Percentiles rank a stretch among this genome's conserved stretches.
Conservation (phyloP, 345 rosid species). For the Acer yangbiense region DNA sequence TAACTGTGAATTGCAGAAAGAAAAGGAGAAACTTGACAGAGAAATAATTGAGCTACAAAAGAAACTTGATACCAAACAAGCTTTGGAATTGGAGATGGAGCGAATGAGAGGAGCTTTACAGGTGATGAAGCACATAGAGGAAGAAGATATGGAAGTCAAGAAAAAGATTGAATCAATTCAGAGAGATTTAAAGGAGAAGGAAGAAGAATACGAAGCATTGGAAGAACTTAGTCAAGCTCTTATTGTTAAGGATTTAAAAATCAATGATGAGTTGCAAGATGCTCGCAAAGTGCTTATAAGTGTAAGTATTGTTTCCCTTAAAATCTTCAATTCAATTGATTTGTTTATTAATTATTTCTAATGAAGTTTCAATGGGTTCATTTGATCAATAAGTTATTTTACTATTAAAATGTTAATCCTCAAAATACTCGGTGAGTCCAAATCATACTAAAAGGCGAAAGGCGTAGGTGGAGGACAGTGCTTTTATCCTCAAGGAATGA, state of each 20-base stretch:
- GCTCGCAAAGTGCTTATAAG: constrained; percentile 71
- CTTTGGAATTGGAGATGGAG: constrained; percentile 76
- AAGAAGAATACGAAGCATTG: constrained; percentile 46
- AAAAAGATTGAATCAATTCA: constrained; percentile 43
- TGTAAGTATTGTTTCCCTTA: constrained; percentile 30
- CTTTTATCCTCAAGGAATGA: not conserved
- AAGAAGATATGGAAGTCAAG: constrained; percentile 42
- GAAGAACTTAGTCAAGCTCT: constrained; percentile 51
- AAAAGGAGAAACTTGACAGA: constrained; percentile 55
- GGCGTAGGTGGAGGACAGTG: not conserved
- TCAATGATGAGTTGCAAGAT: constrained; percentile 62
- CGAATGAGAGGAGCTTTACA: constrained; percentile 57
- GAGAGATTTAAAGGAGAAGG: constrained; percentile 52
- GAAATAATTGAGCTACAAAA: constrained; percentile 54
- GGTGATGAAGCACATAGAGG: constrained; percentile 73
- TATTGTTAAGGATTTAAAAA: constrained; percentile 45
- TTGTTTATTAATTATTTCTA: not conserved
- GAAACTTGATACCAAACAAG: constrained; percentile 64
- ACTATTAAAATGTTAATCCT: not conserved
- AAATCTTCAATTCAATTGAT: not conserved
- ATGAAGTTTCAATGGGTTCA: not conserved
- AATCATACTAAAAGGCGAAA: not conserved
- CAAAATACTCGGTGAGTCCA: not conserved
- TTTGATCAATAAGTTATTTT: not conserved
- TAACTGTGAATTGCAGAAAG: constrained; percentile 46